Conservation (phyloP, 2,329 filamentous ascomycete genomes). For the Periconia sp. region DNA sequence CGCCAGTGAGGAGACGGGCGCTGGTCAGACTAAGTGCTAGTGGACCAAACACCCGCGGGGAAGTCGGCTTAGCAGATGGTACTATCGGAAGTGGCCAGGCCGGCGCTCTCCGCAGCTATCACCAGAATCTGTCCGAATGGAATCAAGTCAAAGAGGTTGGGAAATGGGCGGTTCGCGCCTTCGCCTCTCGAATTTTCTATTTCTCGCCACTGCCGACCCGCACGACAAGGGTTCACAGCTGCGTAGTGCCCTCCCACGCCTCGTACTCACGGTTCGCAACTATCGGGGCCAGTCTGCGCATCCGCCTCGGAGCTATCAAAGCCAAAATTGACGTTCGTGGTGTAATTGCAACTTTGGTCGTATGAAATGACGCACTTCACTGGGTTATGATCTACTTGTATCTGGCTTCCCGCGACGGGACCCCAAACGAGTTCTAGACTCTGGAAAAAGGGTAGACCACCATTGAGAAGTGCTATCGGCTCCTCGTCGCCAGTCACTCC, state of each 20-base stretch:
- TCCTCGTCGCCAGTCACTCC: slow-evolving; percentile 24
- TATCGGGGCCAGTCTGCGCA: too few relatives aligned
- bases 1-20: slow-evolving; percentile 33
- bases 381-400: too few relatives aligned
- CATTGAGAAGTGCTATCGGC: slow-evolving; percentile 24
- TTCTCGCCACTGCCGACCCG: too few relatives aligned
- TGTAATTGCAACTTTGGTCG: neutral
- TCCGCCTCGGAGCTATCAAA: too few relatives aligned
- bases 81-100: slow-evolving; percentile 34
- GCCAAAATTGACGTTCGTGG: too few relatives aligned
- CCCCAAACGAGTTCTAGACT: slow-evolving; percentile 32
- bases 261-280: too few relatives aligned
- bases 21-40: slow-evolving; percentile 40
- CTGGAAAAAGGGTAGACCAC: slow-evolving; percentile 15
- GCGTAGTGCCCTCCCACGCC: too few relatives aligned
- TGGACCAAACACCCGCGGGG: slow-evolving; percentile 43
- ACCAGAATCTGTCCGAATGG: slow-evolving; percentile 25
- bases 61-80: slow-evolving; percentile 37
- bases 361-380: slow-evolving; percentile 21
- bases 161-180: too few relatives aligned
- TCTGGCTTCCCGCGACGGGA: slow-evolving; percentile 12
- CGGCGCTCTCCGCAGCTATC: slow-evolving; percentile 35
- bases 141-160: slow-evolving; percentile 12
- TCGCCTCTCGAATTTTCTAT: too few relatives aligned
- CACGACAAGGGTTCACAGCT: too few relatives aligned